Base-by-base conservation (phyloP, 208 protist species). In the Trypanosoma caninum region DNA sequence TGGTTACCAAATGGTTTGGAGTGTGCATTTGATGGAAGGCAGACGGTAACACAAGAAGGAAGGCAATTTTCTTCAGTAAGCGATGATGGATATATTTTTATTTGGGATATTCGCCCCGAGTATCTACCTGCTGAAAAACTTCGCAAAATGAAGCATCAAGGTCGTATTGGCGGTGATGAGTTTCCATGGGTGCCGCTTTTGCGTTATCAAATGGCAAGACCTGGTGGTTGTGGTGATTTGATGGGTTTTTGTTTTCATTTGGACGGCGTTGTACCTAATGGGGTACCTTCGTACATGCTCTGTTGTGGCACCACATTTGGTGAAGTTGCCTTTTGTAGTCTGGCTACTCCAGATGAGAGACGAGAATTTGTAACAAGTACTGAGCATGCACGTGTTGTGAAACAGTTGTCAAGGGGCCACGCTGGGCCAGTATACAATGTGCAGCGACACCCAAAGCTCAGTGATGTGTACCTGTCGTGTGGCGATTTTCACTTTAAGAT, bases 61-160 rank as follows among this genome's bases (percentile, higher is more conserved):
- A 37, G 59, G 34, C 92, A 97, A 69, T 97, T 96, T 61, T 67
- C 75, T 20, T 96, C 89, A 20, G 30, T 97, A 40, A 92, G 85
- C 54, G 83, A 90, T 60, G 92, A 97, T 46, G 89, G 89, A 14
- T 69, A 70, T 27, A 83, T 97, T 64, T 82, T 81, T 22, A 55
- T 97, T 10, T 97, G 92, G 92, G 92, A 97, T 52, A 83, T 76
- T 22, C 84, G 87, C n/a, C 72, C 85, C 23, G 83, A 94, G 35
- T 68, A 95, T 64, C 73, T 95, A 35, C 82, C 84, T 35, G 69
- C 78, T 34, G 86, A 96, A 60, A 96, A 94, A 62, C 74, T 92
- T 42, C 87, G 91, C 48, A 96, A 96, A 75, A 83, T 94, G 52
- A 89, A 89, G 71, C 85, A 93, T 52, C 84, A 93, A 61, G 78